Evolutionary conservation across 495 filamentous ascomycete species (phyloP), one percentile per base, ranked within the genome.

Genomic region (Xylaria venustula): DNA sequence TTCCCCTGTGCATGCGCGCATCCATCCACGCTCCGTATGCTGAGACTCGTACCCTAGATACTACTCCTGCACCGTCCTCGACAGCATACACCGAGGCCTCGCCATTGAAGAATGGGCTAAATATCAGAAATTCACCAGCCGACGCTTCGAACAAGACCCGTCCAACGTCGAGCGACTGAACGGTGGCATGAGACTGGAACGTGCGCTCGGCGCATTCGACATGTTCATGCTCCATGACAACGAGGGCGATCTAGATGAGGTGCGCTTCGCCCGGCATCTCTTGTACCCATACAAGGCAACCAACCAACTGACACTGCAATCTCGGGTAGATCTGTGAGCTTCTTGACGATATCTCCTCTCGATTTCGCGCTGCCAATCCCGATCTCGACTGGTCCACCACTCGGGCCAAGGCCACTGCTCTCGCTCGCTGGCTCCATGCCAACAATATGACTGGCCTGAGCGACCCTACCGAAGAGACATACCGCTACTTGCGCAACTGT

Each of bases 401-500:
- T 7, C 83, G 90, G 25, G 70, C 85, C 50, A 90, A 87, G 71
- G 90, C 92, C 8, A 63, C 87, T n/a, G 67, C 71, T 3, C 74
- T 95, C 20, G 86, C 87, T 36, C 74, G 74, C 9, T 96, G 87
- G 74, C 70, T 98, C 44, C 79, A 83, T 42, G 70, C 70, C 2
- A 79, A 87, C 34, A 83, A 88, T 28, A 79, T 96, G 54, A 86
- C 82, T 0, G 92, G 91, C 7, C 83, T 93, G 71, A 79, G 72
- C 40, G 56, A 72, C 32, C 70, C 72, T 12, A 69, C 64, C 12
- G 83, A 84, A n/a, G 68, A 76, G 12, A 82, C 86, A 25, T 96
- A 95, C 67, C 86, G 88, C 58, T 85, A 87, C 45, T 68, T 98
- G 23, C 85, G 90, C 60, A 95, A 97, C 66, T 93, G 87, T 61